Conservation (phyloP, 768 basidiomycete genomes). For the Sporobolomyces phaffii region DNA sequence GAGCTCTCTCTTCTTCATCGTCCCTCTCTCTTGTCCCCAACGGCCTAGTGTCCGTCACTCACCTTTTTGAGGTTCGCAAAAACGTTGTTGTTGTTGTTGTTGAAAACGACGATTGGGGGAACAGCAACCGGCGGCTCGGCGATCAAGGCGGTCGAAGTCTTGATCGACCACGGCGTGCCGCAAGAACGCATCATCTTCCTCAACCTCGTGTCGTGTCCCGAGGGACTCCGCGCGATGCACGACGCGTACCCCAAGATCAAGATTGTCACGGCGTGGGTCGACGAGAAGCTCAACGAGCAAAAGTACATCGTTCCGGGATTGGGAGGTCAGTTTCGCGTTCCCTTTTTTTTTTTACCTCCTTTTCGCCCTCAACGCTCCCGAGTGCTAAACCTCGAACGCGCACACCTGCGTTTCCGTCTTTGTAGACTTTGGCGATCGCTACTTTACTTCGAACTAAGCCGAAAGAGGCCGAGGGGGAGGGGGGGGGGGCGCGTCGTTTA, state of each 20-base stretch:
- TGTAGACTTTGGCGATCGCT: constrained; percentile 35
- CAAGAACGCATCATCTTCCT: constrained; percentile 61
- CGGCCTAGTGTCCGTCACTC: too few relatives aligned
- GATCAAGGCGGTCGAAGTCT: constrained; percentile 91
- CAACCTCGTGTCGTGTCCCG: constrained; percentile 43
- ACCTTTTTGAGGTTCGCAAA: too few relatives aligned
- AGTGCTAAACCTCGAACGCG: too few relatives aligned
- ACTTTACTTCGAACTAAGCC: constrained; percentile 29
- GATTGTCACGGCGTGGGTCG: constrained; percentile 43
- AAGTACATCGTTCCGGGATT: constrained; percentile 40
- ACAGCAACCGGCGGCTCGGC: constrained; percentile 92
- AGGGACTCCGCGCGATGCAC: constrained; percentile 40
- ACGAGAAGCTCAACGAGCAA: constrained; percentile 40
- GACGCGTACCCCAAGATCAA: constrained; percentile 39
- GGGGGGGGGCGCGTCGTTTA: too few relatives aligned
- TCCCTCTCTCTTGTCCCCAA: neutral
- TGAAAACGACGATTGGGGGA: too few relatives aligned
- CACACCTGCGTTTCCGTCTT: neutral
- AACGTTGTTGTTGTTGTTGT: too few relatives aligned
- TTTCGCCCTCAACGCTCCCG: too few relatives aligned
- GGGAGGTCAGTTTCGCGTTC: constrained; percentile 12
- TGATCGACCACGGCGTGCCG: constrained; percentile 83
- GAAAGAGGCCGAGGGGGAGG: too few relatives aligned
- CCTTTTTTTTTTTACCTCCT: neutral
- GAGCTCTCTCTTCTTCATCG: constrained; percentile 41